Base-by-base conservation (phyloP, 2,329 filamentous ascomycete genomes). In the Fusarium agapanthi region DNA sequence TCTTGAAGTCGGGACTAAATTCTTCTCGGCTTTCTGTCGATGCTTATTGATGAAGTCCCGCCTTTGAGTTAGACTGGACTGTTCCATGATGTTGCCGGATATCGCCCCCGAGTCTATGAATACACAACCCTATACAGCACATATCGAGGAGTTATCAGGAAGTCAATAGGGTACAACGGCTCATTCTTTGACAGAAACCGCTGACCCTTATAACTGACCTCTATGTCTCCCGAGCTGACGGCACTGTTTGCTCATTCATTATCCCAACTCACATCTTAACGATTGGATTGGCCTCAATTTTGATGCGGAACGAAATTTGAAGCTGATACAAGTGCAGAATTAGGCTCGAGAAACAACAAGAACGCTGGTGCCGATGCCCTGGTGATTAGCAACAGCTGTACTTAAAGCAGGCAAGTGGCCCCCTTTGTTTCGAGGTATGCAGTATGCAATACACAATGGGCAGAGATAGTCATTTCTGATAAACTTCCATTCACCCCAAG, bases 301-400 rank as follows among this genome's bases (percentile, higher is more conserved):
- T 34, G 30, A n/a, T 28, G 20, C 24, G 40, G 15, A 58, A 53
- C 47, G 9, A 15, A 43, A 38, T 20, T 18, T 48, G 51, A 58
- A 71, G 54, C 70, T 73, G 53, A 73, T 38, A 18, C 20, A 18
- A 41, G 41, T 35, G 26, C 40, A 56, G 26, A 64, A 22, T 30
- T 56, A 73, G 70, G 48, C 32, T 40, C 44, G n/a, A 60, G 20
- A 40, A 59, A 32, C 11, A 41, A 16, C 37, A 24, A 28, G 41
- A 34, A 57, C 37, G 26, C 24, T 24, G 35, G 37, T 37, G 22
- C 26, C 40, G 26, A 38, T 50, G 10, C 34, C 51, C 55, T 41
- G 35, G 35, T 38, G 30, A 43, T 16, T 24, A 53, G 26, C 38
- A 24, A 48, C 20, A 47, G 9, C 12, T 41, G 35, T 47, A 58